phyloP scores from a whole-genome alignment of 257 asterid species.

The Schizonepeta tenuifolia region DNA sequence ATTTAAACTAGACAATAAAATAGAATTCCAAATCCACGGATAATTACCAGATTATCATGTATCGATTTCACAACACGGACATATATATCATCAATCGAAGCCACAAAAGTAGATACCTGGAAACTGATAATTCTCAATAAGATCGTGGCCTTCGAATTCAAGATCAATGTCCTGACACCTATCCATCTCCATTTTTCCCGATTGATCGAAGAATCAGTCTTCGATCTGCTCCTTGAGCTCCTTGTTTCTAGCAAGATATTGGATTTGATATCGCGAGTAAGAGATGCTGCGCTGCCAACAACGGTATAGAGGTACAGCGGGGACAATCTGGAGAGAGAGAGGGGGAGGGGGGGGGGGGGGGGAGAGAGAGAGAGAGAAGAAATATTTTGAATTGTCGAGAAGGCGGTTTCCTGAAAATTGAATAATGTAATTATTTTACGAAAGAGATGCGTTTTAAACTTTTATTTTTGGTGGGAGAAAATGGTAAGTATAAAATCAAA shows the following conservation, averaged over 20 bases:
- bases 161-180: conserved; percentile 45
- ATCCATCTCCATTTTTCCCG: conserved; percentile 37
- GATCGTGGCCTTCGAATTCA: conserved; percentile 47
- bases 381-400: conserved; percentile 38
- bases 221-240: conserved; percentile 9
- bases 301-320: neutral
- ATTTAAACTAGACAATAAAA: neutral
- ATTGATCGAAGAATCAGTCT: conserved; percentile 20
- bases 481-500: neutral
- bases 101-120: conserved; percentile 42
- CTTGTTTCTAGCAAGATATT: conserved; percentile 10
- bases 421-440: neutral
- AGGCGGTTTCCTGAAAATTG: conserved; percentile 41
- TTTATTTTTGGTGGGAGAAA: conserved; percentile 20
- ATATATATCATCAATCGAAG: neutral
- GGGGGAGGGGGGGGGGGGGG: neutral
- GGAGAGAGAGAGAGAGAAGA: conserved; percentile 15
- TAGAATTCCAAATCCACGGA: conserved; percentile 6
- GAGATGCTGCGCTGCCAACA: neutral
- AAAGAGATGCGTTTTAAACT: neutral
- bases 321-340: neutral
- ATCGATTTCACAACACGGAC: neutral
- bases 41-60: neutral
- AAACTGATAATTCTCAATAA: conserved; percentile 44
- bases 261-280: conserved; percentile 20